Evolutionary conservation across 2,329 filamentous ascomycete species (phyloP), one percentile per base, ranked within the genome.

Genomic region (Zymoseptoria pseudotritici): DNA sequence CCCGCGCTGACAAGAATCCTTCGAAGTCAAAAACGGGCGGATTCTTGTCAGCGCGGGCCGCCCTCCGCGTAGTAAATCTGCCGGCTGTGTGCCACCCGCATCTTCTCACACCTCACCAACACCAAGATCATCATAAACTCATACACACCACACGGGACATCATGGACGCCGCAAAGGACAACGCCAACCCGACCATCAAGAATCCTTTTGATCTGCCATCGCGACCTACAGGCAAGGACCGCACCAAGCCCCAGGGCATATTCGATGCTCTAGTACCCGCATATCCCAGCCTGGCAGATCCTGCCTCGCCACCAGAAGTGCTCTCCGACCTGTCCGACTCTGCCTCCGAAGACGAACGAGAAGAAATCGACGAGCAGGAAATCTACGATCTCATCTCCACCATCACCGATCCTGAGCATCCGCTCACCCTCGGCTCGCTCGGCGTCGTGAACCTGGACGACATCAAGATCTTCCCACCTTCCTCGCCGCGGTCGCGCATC

Each of bases 381-480:
- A 93, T 99, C 50, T 99, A 93, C 73, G 93, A 99, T 78, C 83
- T 99, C 62, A 94, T 99, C 69, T 90, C 91, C 64, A 89, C 89
- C 67, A 97, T 99, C 70, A 93, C 90, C 22, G 94, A 99, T 74
- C 94, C 94, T 1, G 94, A 99, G 77, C 94, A 99, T 72, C 94
- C 94, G 46, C 85, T 97, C 57, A 96, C 93, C 2, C 83, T 99
- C 54, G 94, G 92, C 63, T 91, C 94, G 69, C 82, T 99, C 50
- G 91, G 92, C 36, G 94, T 99, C 56, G 91, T 99, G 67, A 97
- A 95, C 67, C 85, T 99, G n/a, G 87, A 89, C 31, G 94, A 99
- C 75, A 97, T 99, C 69, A 82, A 85, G 69, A 90, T 99, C 67
- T 80, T 79, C 54, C 84, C 86, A 52, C 82, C 88, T 6, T 82